Base-by-base conservation (phyloP, 176 grass and related monocot genomes). In the Aegilops speltoides region DNA sequence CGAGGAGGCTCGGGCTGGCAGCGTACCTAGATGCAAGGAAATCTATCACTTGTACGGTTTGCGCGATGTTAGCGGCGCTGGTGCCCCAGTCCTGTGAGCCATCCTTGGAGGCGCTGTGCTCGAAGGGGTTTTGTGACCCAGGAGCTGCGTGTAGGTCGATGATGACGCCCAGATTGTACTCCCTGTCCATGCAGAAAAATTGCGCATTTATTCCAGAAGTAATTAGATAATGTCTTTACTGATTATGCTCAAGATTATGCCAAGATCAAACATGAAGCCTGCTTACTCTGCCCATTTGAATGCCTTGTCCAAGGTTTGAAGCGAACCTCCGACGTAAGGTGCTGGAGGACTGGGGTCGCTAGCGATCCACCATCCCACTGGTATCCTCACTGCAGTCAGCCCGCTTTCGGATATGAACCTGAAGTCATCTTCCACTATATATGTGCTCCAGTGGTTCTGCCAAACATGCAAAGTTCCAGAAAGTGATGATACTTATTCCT, bases 301-400 rank as follows among this genome's bases (percentile, higher is more conserved):
- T 16, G 91, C 88, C 41, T 86, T 88, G 26, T 90, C 91, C 48
- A 93, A 79, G 34, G 64, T 66, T 38, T 80, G 8, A 24, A 90
- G 86, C 5, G 91, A 93, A 1, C 91, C 91, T 4, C 88, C 86
- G 19, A 93, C 82, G 46, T 90, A 93, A 68, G 91, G 91, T 13
- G 48, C 38, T 10, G 91, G 91, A 25, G 91, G 91, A 29, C 38
- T 87, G 19, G 81, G 88, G 20, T 85, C 91, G 29, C 91, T 90
- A 10, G 88, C 88, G 15, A 93, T 93, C 88, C 91, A 93, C 91
- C 85, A 93, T 23, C 91, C 88, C 8, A 90, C 91, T 13, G 91
- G 91, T 25, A 93, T 90, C 41, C 91, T 88, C 29, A 90, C 88
- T 3, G 88, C 88, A 16, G 77, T 81, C 24, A 93, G 26, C 22